Percentiles rank a stretch among this genome's conserved stretches.
phyloP scores from a whole-genome alignment of 805 yeast species.

The Candida nitratophila region DNA sequence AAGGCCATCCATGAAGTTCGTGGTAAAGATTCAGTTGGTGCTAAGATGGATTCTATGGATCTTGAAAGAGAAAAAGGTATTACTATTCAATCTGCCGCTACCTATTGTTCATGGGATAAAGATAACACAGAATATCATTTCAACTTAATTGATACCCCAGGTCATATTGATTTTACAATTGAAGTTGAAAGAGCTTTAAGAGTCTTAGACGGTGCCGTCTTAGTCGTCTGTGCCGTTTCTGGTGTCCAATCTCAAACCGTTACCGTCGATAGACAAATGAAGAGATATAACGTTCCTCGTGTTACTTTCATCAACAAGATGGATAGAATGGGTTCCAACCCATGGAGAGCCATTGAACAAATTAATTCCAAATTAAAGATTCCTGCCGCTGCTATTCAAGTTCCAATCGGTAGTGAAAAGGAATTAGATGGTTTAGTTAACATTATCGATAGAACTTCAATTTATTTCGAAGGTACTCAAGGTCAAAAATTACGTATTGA shows the following conservation, averaged over 20 bases:
- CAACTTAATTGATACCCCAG: slow-evolving; percentile 96
- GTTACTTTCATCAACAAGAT: slow-evolving; percentile 94
- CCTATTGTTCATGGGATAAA: slow-evolving; percentile 94
- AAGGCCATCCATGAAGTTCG: slow-evolving; percentile 95
- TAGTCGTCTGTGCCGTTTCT: slow-evolving; percentile 96
- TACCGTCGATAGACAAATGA: slow-evolving; percentile 98
- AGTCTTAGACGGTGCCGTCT: slow-evolving; percentile 95
- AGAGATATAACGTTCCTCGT: slow-evolving; percentile 95
- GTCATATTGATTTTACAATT: slow-evolving; percentile 97
- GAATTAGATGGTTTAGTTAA: slow-evolving; percentile 85
- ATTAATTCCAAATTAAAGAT: slow-evolving; percentile 79
- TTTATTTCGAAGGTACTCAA: slow-evolving; percentile 83
- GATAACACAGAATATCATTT: slow-evolving; percentile 66
- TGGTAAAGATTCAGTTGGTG: slow-evolving; percentile 97
- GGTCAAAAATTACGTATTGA: slow-evolving; percentile 72
- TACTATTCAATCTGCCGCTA: slow-evolving; percentile 98
- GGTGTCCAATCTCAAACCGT: slow-evolving; percentile 99
- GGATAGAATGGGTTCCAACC: slow-evolving; percentile 99
- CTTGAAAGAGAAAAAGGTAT: slow-evolving; percentile 97
- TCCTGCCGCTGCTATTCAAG: slow-evolving; percentile 96
- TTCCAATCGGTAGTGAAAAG: slow-evolving; percentile 92
- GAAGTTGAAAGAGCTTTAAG: slow-evolving; percentile 98
- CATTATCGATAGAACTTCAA: slow-evolving; percentile 78
- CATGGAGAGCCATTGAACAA: slow-evolving; percentile 92
- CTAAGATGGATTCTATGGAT: slow-evolving; percentile 99